A percentile compares a stretch with the other conserved stretches of the same genome.
Conservation (phyloP, 225 moss, liverwort and hornwort genomes). For the Pseudoscleropodium purum region DNA sequence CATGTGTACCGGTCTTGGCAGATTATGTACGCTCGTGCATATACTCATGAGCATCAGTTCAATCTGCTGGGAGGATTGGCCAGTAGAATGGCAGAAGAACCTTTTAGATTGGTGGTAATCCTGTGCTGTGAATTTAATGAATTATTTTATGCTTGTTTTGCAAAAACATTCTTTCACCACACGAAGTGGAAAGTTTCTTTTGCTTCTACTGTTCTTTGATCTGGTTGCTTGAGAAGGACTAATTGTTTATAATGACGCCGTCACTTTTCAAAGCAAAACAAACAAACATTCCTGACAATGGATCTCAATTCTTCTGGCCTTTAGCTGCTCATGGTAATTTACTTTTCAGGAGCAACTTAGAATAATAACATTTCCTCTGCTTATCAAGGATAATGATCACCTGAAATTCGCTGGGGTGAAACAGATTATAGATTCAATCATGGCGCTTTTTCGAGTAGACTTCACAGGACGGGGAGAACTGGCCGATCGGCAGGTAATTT, state of each 20-base stretch:
- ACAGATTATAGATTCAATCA: conserved; percentile 83
- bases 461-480: conserved; percentile 91
- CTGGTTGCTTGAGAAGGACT: neutral
- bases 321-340: neutral
- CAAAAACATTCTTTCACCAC: neutral
- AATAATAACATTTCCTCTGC: neutral
- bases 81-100: conserved; percentile 81
- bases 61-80: conserved; percentile 66
- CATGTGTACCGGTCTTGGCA: conserved; percentile 5
- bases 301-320: neutral
- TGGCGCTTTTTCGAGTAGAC: conserved; percentile 91
- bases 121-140: neutral
- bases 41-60: conserved; percentile 89
- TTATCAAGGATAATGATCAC: neutral
- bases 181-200: neutral
- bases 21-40: conserved; percentile 87
- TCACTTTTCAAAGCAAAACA: neutral
- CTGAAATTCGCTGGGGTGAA: neutral
- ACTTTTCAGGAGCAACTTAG: neutral
- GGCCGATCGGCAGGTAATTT: conserved; percentile 74
- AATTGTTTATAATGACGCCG: neutral
- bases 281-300: neutral
- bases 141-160: neutral
- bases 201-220: neutral
- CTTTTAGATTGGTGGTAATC: conserved; percentile 70